A percentile compares a stretch with the other conserved stretches of the same genome.
These are phyloP conservation scores for Penicillium olsonii DNA, from an alignment of 2,329 filamentous ascomycete genomes.

Conservation along the genomic window DNA sequence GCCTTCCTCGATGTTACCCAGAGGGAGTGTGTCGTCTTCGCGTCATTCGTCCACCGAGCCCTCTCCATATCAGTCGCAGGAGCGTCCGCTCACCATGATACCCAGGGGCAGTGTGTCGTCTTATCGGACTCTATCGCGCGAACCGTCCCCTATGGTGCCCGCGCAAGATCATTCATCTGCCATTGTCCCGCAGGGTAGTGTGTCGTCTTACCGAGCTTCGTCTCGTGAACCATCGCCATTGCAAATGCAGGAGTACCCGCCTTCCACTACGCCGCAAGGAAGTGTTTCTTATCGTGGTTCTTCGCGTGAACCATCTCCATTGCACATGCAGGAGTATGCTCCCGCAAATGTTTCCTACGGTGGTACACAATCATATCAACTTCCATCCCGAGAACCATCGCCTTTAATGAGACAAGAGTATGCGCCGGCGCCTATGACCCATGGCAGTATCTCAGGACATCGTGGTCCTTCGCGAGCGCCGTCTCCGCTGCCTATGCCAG, in stretches of 20 bases:
- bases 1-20: conserved; percentile 19
- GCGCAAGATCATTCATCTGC: conserved; percentile 2
- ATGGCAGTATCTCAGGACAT: conserved; percentile 8
- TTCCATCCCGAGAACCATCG: conserved; percentile 9
- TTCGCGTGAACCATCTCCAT: conserved; percentile 29
- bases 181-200: conserved; percentile 5
- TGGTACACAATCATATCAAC: conserved; percentile 2
- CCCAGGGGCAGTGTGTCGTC: conserved; percentile 18
- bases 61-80: conserved; percentile 17
- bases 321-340: conserved; percentile 36
- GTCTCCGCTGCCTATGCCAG: conserved; percentile 39
- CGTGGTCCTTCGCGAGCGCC: conserved; percentile 22
- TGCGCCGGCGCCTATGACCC: not conserved
- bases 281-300: conserved; percentile 10
- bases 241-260: conserved; percentile 8
- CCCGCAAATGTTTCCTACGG: conserved; percentile 6
- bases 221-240: conserved; percentile 13
- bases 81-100: conserved; percentile 13
- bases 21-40: conserved; percentile 17
- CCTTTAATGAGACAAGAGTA: conserved; percentile 5
- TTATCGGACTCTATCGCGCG: conserved; percentile 13
- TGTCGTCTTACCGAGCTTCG: conserved; percentile 10
- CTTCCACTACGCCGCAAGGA: conserved; percentile 7
- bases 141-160: conserved; percentile 10
- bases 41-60: conserved; percentile 30